Evolutionary conservation across 352 stramenopile genomes (phyloP).

Genomic region (Phytophthora tubulina): DNA sequence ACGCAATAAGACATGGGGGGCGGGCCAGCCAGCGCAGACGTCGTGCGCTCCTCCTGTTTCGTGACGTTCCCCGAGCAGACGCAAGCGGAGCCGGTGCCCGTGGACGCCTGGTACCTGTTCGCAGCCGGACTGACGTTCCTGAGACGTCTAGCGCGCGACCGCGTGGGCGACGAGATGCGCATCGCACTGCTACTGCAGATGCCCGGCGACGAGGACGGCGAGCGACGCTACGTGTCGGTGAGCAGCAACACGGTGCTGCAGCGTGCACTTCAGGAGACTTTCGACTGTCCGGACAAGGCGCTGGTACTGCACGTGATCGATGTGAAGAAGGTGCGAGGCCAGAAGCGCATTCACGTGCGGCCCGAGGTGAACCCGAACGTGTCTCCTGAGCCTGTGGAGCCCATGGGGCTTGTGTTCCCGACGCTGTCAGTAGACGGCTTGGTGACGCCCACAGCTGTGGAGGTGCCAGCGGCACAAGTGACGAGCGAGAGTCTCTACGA

Average conservation of each 20-base stretch:
- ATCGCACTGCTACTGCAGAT: conserved; percentile 76
- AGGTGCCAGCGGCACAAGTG: conserved; percentile 40
- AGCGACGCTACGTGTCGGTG: conserved; percentile 71
- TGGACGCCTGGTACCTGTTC: conserved; percentile 86
- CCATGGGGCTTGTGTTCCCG: conserved; percentile 77
- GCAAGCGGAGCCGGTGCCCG: conserved; percentile 76
- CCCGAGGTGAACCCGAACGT: conserved; percentile 85
- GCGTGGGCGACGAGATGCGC: conserved; percentile 63
- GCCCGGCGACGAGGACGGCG: conserved; percentile 31
- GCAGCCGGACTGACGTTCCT: conserved; percentile 79
- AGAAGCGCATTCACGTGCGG: conserved; percentile 75
- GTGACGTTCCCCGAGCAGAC: conserved; percentile 84
- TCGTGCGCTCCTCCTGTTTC: conserved; percentile 85
- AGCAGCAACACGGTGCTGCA: conserved; percentile 62
- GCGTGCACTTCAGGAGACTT: conserved; percentile 73
- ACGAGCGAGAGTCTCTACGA: conserved; percentile 45
- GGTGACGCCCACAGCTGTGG: conserved; percentile 50
- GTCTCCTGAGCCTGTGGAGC: conserved; percentile 77
- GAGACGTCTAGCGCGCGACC: conserved; percentile 73
- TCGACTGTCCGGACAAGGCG: conserved; percentile 62
- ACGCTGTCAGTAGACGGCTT: conserved; percentile 66
- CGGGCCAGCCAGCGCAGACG: conserved; percentile 69
- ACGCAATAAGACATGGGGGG: conserved; percentile 60
- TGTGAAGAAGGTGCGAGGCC: conserved; percentile 58
- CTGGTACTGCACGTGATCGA: conserved; percentile 84